These are phyloP conservation scores for Cryptosporidium parvum DNA, from an alignment of 169 alveolate genomes.

Conservation along the genomic window DNA sequence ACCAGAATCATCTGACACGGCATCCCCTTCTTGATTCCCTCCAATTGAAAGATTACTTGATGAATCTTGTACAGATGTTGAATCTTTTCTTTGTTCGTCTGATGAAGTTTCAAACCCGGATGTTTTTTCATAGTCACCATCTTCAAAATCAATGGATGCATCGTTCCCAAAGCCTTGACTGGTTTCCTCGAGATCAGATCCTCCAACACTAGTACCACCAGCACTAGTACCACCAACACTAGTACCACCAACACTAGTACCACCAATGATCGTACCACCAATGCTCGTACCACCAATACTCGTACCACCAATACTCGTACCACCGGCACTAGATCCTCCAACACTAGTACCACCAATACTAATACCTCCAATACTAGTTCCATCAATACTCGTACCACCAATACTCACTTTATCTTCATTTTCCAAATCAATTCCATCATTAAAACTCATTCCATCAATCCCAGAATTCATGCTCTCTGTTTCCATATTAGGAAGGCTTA, in stretches of 20 bases:
- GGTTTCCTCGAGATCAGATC: background rate
- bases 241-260: background rate
- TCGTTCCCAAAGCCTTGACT: background rate
- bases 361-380: background rate
- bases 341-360: background rate
- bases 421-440: background rate
- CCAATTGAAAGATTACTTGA: background rate
- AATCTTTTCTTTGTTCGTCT: background rate
- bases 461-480: background rate
- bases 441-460: background rate
- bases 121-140: background rate
- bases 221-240: background rate
- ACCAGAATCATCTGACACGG: background rate
- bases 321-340: background rate
- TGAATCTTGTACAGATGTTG: background rate
- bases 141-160: background rate
- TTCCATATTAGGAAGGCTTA: background rate
- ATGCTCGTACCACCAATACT: no score
- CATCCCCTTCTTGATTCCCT: background rate
- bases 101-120: background rate
- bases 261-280: no score
- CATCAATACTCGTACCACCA: background rate
- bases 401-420: background rate
- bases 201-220: background rate
- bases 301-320: background rate